phyloP scores from a whole-genome alignment of 495 filamentous ascomycete genomes.

The Neurospora tetraspora region DNA sequence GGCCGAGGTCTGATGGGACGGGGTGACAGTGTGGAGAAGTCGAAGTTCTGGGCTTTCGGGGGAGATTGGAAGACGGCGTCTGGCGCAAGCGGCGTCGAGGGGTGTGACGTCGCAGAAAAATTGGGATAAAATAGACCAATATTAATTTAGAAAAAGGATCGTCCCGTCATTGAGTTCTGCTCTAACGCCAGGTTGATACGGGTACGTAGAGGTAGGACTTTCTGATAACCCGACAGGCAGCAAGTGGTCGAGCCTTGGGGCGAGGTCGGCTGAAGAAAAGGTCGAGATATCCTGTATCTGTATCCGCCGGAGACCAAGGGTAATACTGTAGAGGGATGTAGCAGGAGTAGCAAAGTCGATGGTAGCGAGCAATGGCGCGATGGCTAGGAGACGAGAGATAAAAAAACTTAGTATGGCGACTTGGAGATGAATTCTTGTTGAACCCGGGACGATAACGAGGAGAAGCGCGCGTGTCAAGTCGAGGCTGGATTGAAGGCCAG shows the following conservation, averaged over 20 bases:
- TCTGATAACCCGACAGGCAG: neutral
- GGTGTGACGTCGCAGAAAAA: neutral
- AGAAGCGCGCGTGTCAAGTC: neutral
- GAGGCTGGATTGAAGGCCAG: neutral
- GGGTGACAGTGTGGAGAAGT: neutral
- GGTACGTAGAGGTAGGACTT: neutral
- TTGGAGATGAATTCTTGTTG: conserved; percentile 9
- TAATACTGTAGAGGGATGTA: neutral
- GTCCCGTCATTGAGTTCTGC: neutral
- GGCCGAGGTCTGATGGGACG: neutral
- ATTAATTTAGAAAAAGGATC: neutral
- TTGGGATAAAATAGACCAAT: neutral
- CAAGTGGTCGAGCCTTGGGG: neutral
- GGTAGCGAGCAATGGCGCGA: neutral
- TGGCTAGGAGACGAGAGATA: neutral
- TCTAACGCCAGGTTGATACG: neutral
- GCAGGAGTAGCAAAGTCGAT: neutral
- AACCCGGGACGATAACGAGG: neutral
- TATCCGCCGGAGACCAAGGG: neutral
- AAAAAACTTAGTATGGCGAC: neutral
- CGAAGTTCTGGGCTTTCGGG: neutral
- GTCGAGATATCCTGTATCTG: neutral
- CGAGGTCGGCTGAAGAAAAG: neutral
- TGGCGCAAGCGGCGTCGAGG: neutral
- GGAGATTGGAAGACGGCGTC: neutral